Base-by-base conservation (phyloP, 148 eudicot species). In the Nepenthes mirabilis region DNA sequence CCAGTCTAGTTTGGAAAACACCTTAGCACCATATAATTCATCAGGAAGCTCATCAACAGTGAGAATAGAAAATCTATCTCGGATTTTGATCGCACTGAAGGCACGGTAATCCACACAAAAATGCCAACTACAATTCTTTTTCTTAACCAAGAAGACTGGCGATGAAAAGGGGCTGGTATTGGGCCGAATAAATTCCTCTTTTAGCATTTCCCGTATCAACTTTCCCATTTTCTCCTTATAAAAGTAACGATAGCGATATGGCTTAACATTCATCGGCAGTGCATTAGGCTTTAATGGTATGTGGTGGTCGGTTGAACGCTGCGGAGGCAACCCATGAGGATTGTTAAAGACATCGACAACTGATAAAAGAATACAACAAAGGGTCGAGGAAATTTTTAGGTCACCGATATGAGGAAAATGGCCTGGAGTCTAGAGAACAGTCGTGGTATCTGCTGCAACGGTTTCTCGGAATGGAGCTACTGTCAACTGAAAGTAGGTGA, bases 81-180 rank as follows among this genome's bases (percentile, higher is more conserved):
- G 5, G 6, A 64, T n/a, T 8, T 60, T 55, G 11, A 11, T 6
- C 3, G 6, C 12, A 9, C 55, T 55, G 1, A 64, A n/a, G 1
- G 50, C 68, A 6, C 59, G 36, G 32, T 55, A 56, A 23, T 64
- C 60, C 3, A 64, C 60, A 55, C 60, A 55, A 11, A 64, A 55
- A 2, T 52, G 3, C 68, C 68, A 55, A 5, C n/a, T 40, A 11
- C 59, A 51, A 55, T 64, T 52, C 34, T 55, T 55, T 5, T 55
- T 55, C 11, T 32, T 55, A n/a, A 55, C 35, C 11, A 55, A 34
- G 2, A 64, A 14, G 0, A 64, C 53, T 9, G 60, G 68, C 3
- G 34, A 35, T 10, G 68, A 64, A 33, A 64, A 55, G 2, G 68
- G 68, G 14, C 52, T 64, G 1, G 9, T 34, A 43, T 35, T 55